phyloP scores from a whole-genome alignment of 2,329 filamentous ascomycete species.

The Anisogramma anomala region DNA sequence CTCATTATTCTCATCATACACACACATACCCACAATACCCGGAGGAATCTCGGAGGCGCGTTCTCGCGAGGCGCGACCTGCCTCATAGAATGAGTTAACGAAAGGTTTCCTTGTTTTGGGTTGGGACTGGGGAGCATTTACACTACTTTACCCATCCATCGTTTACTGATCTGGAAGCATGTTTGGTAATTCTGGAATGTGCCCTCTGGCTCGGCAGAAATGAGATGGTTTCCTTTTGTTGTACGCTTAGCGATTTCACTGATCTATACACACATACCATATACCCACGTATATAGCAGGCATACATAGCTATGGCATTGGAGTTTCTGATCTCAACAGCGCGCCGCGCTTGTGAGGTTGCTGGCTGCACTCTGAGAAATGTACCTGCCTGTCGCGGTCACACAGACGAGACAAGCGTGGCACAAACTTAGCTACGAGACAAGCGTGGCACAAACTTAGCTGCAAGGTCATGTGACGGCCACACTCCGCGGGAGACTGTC shows the following conservation, averaged over 20 bases:
- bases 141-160: neutral
- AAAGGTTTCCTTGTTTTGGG: neutral
- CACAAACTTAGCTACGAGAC: too few relatives aligned
- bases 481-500: too few relatives aligned
- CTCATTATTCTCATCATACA: conserved; percentile 1
- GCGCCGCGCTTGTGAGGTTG: neutral
- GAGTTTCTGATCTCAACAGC: neutral
- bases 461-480: too few relatives aligned
- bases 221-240: neutral
- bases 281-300: conserved; percentile 7
- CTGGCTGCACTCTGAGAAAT: too few relatives aligned
- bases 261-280: neutral
- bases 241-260: neutral
- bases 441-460: too few relatives aligned
- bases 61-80: neutral
- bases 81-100: conserved; percentile 7
- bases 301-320: conserved; percentile 1
- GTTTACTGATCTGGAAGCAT: neutral
- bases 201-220: neutral
- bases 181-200: neutral
- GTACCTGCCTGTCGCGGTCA: too few relatives aligned
- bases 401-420: too few relatives aligned
- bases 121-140: neutral
- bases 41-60: neutral
- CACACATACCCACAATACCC: conserved; percentile 10